Evolutionary conservation across 2,329 filamentous ascomycete species (phyloP), one percentile per base, ranked within the genome.

Genomic region (Clathrospora elynae): DNA sequence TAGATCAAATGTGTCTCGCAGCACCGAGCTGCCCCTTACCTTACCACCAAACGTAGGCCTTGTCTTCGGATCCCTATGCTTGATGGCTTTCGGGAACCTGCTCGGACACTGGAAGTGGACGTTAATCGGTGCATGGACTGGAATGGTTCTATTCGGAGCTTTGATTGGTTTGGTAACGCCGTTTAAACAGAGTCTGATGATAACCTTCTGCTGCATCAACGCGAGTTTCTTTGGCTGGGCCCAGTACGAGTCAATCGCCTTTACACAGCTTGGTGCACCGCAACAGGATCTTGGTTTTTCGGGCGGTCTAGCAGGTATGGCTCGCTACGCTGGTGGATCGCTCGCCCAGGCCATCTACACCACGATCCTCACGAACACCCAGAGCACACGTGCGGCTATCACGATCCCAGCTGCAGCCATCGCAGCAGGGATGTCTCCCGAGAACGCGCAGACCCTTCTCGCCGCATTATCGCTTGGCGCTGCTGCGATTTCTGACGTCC

Each of bases 111-210:
- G 75, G 74, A 67, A 75, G 12, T 77, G 73, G 74, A 73, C 74
- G 16, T 53, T 78, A 20, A 73, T 69, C 1, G 71, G 59, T 1
- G 70, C 73, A 0, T 70, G 73, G 19, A 69, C 71, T 20, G 55
- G 77, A 14, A 78, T 78, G 75, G 74, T 76, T 5, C 45, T 78
- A 1, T 78, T 76, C 40, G 76, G 75, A 1, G 71, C 70, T 0
- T 50, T 78, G 12, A 55, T 78, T 36, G 75, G 71, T 0, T 53
- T 77, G 3, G 72, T 65, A 1, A 76, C 67, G 1, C 75, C 76
- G 0, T 59, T 67, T 25, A 72, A 75, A 28, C 73, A 75, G 54
- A 72, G 70, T 2, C 62, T 73, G 37, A 75, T 76, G 61, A 74
- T 77, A 38, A 75, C 73, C 0, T 76, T 78, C 37, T 64, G 73